Conservation (phyloP, 805 yeast species). For the Kazachstania kunashirensis region DNA sequence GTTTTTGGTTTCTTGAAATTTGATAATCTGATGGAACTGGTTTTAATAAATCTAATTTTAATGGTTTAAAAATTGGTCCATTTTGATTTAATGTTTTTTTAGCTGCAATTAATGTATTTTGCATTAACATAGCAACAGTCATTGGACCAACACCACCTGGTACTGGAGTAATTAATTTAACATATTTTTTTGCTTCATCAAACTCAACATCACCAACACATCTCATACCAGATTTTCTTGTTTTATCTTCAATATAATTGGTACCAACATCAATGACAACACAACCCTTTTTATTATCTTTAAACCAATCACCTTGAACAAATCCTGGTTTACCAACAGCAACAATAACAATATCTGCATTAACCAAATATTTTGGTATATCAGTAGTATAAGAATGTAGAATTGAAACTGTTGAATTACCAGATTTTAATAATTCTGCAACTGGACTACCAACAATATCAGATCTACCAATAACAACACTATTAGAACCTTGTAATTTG, state of each 20-base stretch:
- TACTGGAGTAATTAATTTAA: constrained; percentile 63
- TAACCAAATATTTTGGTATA: constrained; percentile 45
- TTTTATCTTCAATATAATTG: constrained; percentile 57
- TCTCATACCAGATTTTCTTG: constrained; percentile 58
- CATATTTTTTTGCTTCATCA: constrained; percentile 35
- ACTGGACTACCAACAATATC: constrained; percentile 96
- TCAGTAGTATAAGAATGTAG: constrained; percentile 67
- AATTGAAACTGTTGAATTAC: constrained; percentile 81
- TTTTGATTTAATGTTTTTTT: constrained; percentile 33
- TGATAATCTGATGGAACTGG: constrained; percentile 80
- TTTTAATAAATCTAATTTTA: constrained; percentile 42
- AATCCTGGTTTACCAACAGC: constrained; percentile 68
- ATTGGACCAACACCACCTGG: constrained; percentile 92
- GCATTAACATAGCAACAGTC: constrained; percentile 77
- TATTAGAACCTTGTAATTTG: constrained; percentile 63
- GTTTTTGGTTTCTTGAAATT: constrained; percentile 66
- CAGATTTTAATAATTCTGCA: constrained; percentile 67
- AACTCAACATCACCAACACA: constrained; percentile 75
- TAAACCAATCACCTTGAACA: constrained; percentile 69
- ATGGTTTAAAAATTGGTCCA: constrained; percentile 35
- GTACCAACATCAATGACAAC: constrained; percentile 78
- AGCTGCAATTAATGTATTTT: constrained; percentile 64
- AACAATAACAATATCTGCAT: constrained; percentile 78
- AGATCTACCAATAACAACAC: constrained; percentile 89
- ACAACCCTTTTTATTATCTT: constrained; percentile 38